Percentiles rank a stretch among this genome's conserved stretches.
Evolutionary conservation across 345 rosid species (phyloP).

Genomic region (Trapa bicornis): DNA sequence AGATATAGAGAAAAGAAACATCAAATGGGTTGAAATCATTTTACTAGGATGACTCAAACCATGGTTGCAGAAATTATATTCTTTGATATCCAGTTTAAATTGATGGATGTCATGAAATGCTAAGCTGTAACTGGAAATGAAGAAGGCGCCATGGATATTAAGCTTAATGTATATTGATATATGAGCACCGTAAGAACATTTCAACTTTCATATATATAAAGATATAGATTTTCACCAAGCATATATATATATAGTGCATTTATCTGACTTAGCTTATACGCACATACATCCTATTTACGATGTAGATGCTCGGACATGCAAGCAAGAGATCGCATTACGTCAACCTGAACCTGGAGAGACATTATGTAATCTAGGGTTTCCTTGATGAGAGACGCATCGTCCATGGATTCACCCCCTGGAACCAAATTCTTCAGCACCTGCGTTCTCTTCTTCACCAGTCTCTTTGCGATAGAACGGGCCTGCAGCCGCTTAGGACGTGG

Average conservation of each 20-base stretch:
- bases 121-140: background rate
- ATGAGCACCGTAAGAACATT: background rate
- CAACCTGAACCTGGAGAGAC: constrained; percentile 67
- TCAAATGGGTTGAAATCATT: too few species aligned
- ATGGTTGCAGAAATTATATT: too few species aligned
- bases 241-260: background rate
- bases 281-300: background rate
- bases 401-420: constrained; percentile 68
- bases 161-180: background rate
- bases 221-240: background rate
- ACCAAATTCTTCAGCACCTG: constrained; percentile 46
- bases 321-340: constrained; percentile 53
- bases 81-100: too few species aligned
- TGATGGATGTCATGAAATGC: too few species aligned
- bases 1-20: too few species aligned
- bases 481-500: background rate
- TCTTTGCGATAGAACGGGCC: constrained; percentile 21
- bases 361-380: constrained; percentile 81
- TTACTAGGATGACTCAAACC: too few species aligned
- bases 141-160: background rate
- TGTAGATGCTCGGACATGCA: constrained; percentile 7
- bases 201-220: background rate
- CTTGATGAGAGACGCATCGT: constrained; percentile 41
- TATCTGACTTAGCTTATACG: background rate
- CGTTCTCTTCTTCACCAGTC: constrained; percentile 43